Evolutionary conservation across 1,284 basidiomycete species (phyloP).

Genomic region (Ceratobasidium sp.): DNA sequence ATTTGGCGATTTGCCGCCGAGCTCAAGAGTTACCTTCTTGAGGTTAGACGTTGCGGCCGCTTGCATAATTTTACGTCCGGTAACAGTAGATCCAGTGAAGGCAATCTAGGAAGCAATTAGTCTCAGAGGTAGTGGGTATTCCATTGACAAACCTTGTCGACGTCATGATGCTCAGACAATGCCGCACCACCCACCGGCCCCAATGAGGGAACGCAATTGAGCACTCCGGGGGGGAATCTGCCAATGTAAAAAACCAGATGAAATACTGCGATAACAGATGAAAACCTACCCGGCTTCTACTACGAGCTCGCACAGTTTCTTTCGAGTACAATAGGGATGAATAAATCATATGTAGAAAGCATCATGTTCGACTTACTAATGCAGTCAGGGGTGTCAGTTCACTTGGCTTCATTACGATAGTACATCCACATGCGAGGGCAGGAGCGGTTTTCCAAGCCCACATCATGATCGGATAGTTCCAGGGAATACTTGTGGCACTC

Average conservation of each 20-base stretch:
- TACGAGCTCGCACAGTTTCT: conserved; percentile 83
- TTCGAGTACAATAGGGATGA: conserved; percentile 19
- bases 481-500: conserved; percentile 69
- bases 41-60: conserved; percentile 59
- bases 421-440: conserved; percentile 86
- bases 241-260: conserved; percentile 20
- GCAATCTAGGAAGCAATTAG: conserved; percentile 53
- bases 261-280: neutral
- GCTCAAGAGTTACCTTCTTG: conserved; percentile 58
- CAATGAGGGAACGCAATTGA: conserved; percentile 86
- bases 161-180: conserved; percentile 74
- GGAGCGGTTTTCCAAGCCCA: conserved; percentile 93
- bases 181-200: conserved; percentile 87
- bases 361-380: conserved; percentile 59
- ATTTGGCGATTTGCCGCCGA: conserved; percentile 60
- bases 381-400: conserved; percentile 92
- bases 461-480: conserved; percentile 94
- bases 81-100: conserved; percentile 55
- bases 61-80: conserved; percentile 58
- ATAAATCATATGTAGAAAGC: conserved; percentile 27
- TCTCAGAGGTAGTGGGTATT: neutral
- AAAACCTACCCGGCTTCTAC: conserved; percentile 75
- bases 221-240: conserved; percentile 93
- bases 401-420: conserved; percentile 91
- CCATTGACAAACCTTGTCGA: conserved; percentile 66